Evolutionary conservation across 2,329 filamentous ascomycete species (phyloP).

Genomic region (Xylariaceae sp.): DNA sequence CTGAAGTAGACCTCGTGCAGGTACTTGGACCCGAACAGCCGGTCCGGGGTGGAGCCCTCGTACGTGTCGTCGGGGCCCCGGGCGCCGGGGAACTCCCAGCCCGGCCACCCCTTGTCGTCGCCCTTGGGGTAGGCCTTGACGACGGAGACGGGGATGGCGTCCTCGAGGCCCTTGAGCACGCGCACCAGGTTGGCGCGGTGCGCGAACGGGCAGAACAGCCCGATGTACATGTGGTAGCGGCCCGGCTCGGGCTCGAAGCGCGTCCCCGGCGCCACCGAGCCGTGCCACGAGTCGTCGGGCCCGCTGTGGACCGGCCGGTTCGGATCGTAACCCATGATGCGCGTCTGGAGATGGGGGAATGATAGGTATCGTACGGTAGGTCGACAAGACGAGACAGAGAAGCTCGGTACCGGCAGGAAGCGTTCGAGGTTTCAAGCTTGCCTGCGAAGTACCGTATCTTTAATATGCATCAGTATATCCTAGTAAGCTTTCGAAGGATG

Average conservation of each 20-base stretch:
- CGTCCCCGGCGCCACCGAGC: slow-evolving; percentile 13
- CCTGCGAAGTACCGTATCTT: too few relatives aligned
- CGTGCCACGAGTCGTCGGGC: slow-evolving; percentile 19
- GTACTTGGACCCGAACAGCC: slow-evolving; percentile 49
- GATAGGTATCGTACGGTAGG: too few relatives aligned
- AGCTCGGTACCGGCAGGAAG: too few relatives aligned
- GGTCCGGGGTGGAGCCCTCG: slow-evolving; percentile 51
- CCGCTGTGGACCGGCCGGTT: slow-evolving; percentile 13
- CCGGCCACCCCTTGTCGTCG: slow-evolving; percentile 54
- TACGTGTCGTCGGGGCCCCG: slow-evolving; percentile 41
- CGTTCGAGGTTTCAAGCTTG: too few relatives aligned
- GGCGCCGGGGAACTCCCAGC: slow-evolving; percentile 52
- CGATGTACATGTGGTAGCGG: slow-evolving; percentile 26
- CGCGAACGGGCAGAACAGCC: slow-evolving; percentile 59
- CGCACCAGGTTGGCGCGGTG: slow-evolving; percentile 52
- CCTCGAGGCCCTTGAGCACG: slow-evolving; percentile 48
- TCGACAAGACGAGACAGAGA: too few relatives aligned
- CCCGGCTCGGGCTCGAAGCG: slow-evolving; percentile 16
- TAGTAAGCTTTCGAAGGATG: too few relatives aligned
- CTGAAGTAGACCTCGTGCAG: slow-evolving; percentile 57
- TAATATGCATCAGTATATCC: too few relatives aligned
- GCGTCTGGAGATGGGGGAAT: too few relatives aligned
- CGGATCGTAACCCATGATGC: slow-evolving; percentile 9
- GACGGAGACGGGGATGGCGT: slow-evolving; percentile 47
- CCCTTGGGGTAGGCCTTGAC: slow-evolving; percentile 62